phyloP scores from a whole-genome alignment of 805 yeast genomes.

The Blastobotrys chiropterorum region DNA sequence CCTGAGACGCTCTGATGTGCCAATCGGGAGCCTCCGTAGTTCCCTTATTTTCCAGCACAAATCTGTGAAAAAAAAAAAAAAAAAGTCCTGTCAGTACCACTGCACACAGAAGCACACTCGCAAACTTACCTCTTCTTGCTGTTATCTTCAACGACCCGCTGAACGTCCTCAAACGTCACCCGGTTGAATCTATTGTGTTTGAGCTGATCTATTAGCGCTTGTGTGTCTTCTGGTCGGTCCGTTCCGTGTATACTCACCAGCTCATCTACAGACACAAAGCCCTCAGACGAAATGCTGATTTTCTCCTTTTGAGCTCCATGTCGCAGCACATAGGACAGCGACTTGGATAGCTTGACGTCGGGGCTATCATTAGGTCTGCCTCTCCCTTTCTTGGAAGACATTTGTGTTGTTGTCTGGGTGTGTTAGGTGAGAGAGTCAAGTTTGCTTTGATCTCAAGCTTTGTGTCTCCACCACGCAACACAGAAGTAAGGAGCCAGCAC shows the following conservation, averaged over 20 bases:
- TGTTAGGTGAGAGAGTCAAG: no score
- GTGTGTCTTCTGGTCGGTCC: background rate
- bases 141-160: constrained; percentile 54
- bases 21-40: constrained; percentile 11
- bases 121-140: constrained; percentile 55
- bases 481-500: no score
- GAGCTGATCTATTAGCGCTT: background rate
- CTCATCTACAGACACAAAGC: constrained; percentile 53
- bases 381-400: constrained; percentile 4
- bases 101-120: constrained; percentile 29
- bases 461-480: no score
- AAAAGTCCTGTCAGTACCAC: no score
- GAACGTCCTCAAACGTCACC: constrained; percentile 42
- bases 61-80: no score
- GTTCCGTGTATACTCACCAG: constrained; percentile 34
- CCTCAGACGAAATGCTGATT: constrained; percentile 56
- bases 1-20: constrained; percentile 84
- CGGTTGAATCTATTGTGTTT: constrained; percentile 1
- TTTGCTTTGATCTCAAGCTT: no score
- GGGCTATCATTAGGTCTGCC: constrained; percentile 14
- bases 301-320: constrained; percentile 76
- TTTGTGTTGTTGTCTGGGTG: background rate
- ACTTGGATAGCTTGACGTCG: constrained; percentile 53
- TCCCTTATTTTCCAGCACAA: constrained; percentile 9
- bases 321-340: constrained; percentile 71